Evolutionary conservation across 495 filamentous ascomycete genomes (phyloP).

Genomic region (Pseudomonodictys pantanalensis): DNA sequence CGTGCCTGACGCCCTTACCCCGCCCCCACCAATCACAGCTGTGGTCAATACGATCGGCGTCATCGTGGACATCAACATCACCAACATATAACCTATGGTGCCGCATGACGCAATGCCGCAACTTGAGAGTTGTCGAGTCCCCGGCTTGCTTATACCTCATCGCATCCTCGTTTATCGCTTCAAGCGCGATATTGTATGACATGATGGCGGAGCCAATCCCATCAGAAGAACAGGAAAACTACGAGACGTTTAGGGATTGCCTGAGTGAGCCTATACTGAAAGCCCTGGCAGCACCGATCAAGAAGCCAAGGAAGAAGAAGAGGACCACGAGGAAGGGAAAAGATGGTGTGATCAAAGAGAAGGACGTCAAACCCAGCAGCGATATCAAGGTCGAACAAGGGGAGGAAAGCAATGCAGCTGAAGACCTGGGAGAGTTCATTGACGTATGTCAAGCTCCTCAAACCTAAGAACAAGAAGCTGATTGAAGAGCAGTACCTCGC

Average conservation of each 20-base stretch:
- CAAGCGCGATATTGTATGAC: background rate
- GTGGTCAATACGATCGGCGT: no score
- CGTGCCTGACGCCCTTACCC: no score
- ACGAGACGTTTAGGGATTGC: slow-evolving; percentile 68
- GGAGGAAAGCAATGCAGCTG: slow-evolving; percentile 46
- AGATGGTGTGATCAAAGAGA: background rate
- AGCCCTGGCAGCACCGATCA: slow-evolving; percentile 47
- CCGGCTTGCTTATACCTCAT: background rate
- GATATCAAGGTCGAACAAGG: slow-evolving; percentile 41
- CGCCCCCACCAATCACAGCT: no score
- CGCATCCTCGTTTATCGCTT: background rate
- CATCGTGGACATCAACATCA: no score
- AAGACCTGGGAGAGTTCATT: slow-evolving; percentile 72
- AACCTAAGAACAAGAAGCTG: background rate
- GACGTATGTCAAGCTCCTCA: slow-evolving; percentile 45
- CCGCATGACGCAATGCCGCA: no score
- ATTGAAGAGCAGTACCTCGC: slow-evolving; percentile 60
- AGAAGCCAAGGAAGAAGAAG: slow-evolving; percentile 47
- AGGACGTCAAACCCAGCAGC: slow-evolving; percentile 38
- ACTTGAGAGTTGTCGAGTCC: no score
- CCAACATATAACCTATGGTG: no score
- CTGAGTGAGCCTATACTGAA: slow-evolving; percentile 57
- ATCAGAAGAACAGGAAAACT: slow-evolving; percentile 53
- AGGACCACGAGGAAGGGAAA: slow-evolving; percentile 29
- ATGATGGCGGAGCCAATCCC: slow-evolving; percentile 17